These are phyloP conservation scores for Cladosporium sp. DNA, from an alignment of 2,329 filamentous ascomycete species.

Conservation along the genomic window DNA sequence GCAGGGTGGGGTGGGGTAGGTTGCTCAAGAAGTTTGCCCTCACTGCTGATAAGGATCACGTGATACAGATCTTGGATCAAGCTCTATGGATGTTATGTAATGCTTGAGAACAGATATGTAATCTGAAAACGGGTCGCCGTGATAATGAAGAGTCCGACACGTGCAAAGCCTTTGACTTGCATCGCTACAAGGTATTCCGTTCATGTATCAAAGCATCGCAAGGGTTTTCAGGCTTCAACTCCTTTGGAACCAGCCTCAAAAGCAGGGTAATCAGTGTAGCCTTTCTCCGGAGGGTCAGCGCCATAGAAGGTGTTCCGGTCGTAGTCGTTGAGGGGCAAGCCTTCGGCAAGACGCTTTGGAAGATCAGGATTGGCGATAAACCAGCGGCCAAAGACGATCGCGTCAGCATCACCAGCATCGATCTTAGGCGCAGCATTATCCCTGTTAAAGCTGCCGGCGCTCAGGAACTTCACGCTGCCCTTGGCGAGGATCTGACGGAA, in stretches of 20 bases:
- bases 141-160: no score
- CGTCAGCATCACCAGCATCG: slow-evolving; percentile 36
- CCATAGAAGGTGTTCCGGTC: slow-evolving; percentile 39
- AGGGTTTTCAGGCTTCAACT: not conserved
- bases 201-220: not conserved
- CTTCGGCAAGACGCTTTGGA: slow-evolving; percentile 36
- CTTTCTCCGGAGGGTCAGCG: slow-evolving; percentile 22
- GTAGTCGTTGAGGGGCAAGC: slow-evolving; percentile 35
- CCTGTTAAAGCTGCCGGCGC: slow-evolving; percentile 37
- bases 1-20: not conserved
- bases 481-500: slow-evolving; percentile 21
- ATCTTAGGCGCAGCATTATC: slow-evolving; percentile 32
- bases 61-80: no score
- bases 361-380: slow-evolving; percentile 46
- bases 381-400: slow-evolving; percentile 43
- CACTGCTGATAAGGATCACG: no score
- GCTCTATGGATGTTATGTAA: no score
- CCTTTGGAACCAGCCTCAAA: slow-evolving; percentile 11
- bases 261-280: slow-evolving; percentile 36
- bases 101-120: no score
- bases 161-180: no score
- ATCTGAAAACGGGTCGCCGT: no score
- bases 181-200: no score
- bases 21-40: not conserved
- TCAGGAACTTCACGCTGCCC: slow-evolving; percentile 27